Evolutionary conservation across 2,329 filamentous ascomycete species (phyloP).

Genomic region (Trichoderma guizhouense): DNA sequence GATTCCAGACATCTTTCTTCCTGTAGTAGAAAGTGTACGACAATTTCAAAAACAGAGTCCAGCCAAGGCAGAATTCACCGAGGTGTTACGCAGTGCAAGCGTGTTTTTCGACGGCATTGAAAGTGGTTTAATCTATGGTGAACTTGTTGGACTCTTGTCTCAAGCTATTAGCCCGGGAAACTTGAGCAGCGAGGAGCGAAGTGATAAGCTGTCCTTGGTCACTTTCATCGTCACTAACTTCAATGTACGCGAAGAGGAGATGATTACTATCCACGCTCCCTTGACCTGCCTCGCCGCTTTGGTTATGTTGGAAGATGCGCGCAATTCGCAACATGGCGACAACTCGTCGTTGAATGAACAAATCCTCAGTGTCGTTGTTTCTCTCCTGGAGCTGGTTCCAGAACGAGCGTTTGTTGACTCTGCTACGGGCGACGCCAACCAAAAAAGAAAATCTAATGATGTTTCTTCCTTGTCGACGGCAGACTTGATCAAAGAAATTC

Average conservation of each 20-base stretch:
- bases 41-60: constrained; percentile 64
- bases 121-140: constrained; percentile 86
- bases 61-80: constrained; percentile 69
- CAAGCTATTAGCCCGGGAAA: constrained; percentile 52
- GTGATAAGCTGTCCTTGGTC: constrained; percentile 67
- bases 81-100: constrained; percentile 88
- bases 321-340: constrained; percentile 34
- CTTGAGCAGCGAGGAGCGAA: constrained; percentile 44
- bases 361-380: constrained; percentile 49
- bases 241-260: constrained; percentile 93
- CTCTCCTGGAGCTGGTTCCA: constrained; percentile 62
- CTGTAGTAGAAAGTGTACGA: constrained; percentile 76
- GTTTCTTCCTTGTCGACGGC: constrained; percentile 27
- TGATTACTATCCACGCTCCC: constrained; percentile 83
- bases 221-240: constrained; percentile 83
- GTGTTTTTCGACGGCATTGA: constrained; percentile 98
- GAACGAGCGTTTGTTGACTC: constrained; percentile 55
- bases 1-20: constrained; percentile 83
- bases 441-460: constrained; percentile 19
- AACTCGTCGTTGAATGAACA: constrained; percentile 30
- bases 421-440: constrained; percentile 11
- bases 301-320: constrained; percentile 59
- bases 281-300: constrained; percentile 57
- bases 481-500: constrained; percentile 60
- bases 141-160: constrained; percentile 67